Evolutionary conservation across 2,329 filamentous ascomycete species (phyloP).

Genomic region (Dactylella cylindrospora): DNA sequence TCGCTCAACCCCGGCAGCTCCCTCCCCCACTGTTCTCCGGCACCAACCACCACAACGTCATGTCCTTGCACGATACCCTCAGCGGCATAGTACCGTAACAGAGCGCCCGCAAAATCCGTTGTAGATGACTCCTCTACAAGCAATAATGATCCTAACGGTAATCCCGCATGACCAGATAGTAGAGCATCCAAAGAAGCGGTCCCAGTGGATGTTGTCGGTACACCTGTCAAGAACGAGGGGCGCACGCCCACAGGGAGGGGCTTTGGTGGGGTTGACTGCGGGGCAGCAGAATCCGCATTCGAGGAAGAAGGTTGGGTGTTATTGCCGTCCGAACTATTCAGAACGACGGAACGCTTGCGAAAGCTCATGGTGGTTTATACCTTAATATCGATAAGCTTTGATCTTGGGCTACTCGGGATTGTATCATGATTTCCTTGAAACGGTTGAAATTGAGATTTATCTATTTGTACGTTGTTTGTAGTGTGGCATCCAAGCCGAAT

Average conservation of each 20-base stretch:
- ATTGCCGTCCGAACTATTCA: constrained; percentile 50
- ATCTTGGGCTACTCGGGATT: background rate
- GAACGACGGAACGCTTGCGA: constrained; percentile 65
- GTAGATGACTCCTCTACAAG: constrained; percentile 82
- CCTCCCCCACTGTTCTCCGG: constrained; percentile 75
- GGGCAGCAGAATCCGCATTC: constrained; percentile 41
- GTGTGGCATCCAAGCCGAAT: background rate
- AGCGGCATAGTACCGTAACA: constrained; percentile 85
- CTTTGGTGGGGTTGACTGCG: constrained; percentile 39
- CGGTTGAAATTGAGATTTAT: too few relatives aligned
- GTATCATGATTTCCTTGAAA: constrained; percentile 29
- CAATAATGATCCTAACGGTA: constrained; percentile 77
- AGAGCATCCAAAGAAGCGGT: constrained; percentile 81
- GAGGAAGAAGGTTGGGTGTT: background rate
- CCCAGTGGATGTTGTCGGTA: constrained; percentile 86
- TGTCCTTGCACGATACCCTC: constrained; percentile 93
- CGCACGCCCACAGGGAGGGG: constrained; percentile 57
- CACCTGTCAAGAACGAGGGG: constrained; percentile 84
- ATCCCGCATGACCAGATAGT: constrained; percentile 80
- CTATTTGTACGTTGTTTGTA: background rate
- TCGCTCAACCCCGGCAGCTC: constrained; percentile 67
- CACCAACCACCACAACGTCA: constrained; percentile 78
- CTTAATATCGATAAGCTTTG: background rate
- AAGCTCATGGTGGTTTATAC: constrained; percentile 61
- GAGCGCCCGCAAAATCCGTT: constrained; percentile 84